Base-by-base conservation (phyloP, 2,329 filamentous ascomycete species). In the Fusarium mexicanum region DNA sequence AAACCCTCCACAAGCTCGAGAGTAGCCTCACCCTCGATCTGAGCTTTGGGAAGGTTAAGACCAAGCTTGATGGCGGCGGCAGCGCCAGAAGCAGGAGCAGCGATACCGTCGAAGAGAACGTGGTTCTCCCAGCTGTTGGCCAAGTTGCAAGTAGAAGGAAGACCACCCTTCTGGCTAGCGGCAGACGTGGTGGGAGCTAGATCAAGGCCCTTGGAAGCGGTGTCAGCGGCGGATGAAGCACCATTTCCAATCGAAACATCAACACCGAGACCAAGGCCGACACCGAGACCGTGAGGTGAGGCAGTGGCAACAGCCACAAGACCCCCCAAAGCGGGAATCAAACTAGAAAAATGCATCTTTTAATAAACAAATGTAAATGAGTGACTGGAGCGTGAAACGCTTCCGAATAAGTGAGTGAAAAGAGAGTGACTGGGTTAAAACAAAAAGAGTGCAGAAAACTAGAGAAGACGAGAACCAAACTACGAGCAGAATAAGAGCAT, bases 11-110 rank as follows among this genome's bases (percentile, higher is more conserved):
- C 84, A 29, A 89, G 78, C 62, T 83, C 81, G 18, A 86, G 84
- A 20, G 81, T 81, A 46, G 87, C 84, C n/a, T 79, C 79, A 72
- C 88, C 88, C 73, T 86, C 84, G 48, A 87, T 81, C 76, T 87
- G 88, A 33, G 77, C 77, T 40, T 77, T 72, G 33, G 69, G 72
- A 2, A 79, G 70, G 73, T 74, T 71, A 16, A 79, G 72, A 10
- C 74, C 77, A 24, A 79, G 73, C 53, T 61, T 59, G 35, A 79
- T 67, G 41, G 75, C 77, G 11, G 71, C 64, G 1, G 69, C 51
- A 22, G 64, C 51, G 6, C 72, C 67, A 18, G 74, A 71, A 17
- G 67, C 72, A 18, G 72, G 55, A 13, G 75, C 73, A 18, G 73
- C 73, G 18, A 76, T 58, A 31, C 73, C 73, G 8, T 64, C 26